phyloP scores from a whole-genome alignment of 805 yeast genomes.

The Candida khao-thaluensis region DNA sequence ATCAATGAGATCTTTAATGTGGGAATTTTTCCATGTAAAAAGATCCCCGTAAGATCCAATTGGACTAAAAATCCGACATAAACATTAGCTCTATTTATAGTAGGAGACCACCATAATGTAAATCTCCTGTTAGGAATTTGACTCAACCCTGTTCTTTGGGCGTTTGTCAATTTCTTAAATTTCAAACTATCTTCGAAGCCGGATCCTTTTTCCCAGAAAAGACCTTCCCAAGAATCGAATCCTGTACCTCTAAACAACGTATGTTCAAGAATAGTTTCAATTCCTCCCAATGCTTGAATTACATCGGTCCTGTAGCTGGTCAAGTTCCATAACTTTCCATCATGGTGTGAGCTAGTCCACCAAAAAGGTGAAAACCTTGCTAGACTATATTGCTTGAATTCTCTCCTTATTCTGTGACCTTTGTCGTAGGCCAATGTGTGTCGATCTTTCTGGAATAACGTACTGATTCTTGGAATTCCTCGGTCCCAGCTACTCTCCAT shows the following conservation, averaged over 20 bases:
- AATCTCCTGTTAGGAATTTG: conserved; percentile 97
- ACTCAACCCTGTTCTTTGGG: conserved; percentile 94
- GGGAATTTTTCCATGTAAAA: conserved; percentile 96
- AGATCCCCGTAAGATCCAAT: conserved; percentile 92
- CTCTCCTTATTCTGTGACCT: conserved; percentile 83
- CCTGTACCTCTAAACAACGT: conserved; percentile 96
- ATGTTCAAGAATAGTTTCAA: conserved; percentile 93
- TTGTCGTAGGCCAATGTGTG: conserved; percentile 93
- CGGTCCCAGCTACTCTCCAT: conserved; percentile 94
- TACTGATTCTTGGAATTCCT: conserved; percentile 94
- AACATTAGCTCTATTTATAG: conserved; percentile 95
- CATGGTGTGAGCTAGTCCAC: conserved; percentile 95
- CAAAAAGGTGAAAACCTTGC: conserved; percentile 84
- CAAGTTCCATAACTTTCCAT: conserved; percentile 93
- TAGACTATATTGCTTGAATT: conserved; percentile 70
- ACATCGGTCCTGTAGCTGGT: conserved; percentile 93
- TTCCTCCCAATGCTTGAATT: conserved; percentile 95
- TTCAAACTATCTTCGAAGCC: conserved; percentile 97
- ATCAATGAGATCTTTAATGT: conserved; percentile 92
- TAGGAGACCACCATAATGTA: conserved; percentile 99
- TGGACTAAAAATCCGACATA: conserved; percentile 97
- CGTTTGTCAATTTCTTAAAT: conserved; percentile 92
- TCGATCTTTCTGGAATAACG: conserved; percentile 91
- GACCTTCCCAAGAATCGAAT: conserved; percentile 96
- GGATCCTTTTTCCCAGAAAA: conserved; percentile 97